These are phyloP conservation scores for Prosopis cineraria DNA, from an alignment of 306 rosid genomes.

Conservation along the genomic window DNA sequence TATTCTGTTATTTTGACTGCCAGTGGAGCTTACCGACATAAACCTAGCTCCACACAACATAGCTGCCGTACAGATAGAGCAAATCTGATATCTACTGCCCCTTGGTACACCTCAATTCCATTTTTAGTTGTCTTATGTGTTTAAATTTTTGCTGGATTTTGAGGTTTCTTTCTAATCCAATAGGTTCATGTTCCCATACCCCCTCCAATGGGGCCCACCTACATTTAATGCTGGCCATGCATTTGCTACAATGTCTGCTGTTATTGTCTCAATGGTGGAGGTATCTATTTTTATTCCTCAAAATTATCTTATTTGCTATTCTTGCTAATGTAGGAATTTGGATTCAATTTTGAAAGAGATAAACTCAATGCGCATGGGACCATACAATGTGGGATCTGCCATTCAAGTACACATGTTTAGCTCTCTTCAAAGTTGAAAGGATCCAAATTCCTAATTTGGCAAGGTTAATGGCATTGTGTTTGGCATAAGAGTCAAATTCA, in stretches of 20 bases:
- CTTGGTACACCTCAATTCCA: constrained; percentile 58
- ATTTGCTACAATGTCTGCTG: constrained; percentile 95
- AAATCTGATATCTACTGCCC: constrained; percentile 85
- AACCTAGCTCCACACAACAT: constrained; percentile 53
- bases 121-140: constrained; percentile 15
- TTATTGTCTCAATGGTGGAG: constrained; percentile 97
- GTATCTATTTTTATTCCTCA: constrained; percentile 45
- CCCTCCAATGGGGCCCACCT: constrained; percentile 99
- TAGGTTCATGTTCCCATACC: constrained; percentile 97
- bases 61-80: constrained; percentile 88
- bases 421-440: background rate
- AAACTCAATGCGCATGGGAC: background rate
- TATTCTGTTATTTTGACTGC: constrained; percentile 90
- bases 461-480: background rate
- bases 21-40: constrained; percentile 79
- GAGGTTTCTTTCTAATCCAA: constrained; percentile 28
- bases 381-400: background rate
- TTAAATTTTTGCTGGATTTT: constrained; percentile 8
- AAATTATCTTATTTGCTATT: background rate
- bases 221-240: constrained; percentile 98
- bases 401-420: background rate
- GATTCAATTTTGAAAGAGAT: background rate
- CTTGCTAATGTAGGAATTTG: background rate
- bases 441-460: background rate
- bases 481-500: background rate